Evolutionary conservation across 2,329 filamentous ascomycete genomes (phyloP), one percentile per base, ranked within the genome.

Genomic region (Paracoccidioides lutzii): DNA sequence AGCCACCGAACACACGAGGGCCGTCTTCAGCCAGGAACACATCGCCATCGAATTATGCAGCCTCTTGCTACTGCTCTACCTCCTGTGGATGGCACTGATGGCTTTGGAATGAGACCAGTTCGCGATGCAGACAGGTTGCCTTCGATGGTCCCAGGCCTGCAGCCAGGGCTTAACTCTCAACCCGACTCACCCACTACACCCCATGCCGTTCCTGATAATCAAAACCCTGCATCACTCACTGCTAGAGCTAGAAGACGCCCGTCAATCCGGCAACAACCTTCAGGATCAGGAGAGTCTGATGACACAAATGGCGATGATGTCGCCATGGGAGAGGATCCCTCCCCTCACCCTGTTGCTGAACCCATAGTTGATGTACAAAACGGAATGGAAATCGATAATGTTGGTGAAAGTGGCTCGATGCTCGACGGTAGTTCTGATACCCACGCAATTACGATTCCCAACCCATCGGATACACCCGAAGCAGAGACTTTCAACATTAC

Each of bases 401-500:
- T 94, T 74, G 87, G 90, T 55, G 87, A 93, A 60, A 81, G 84
- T 37, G 87, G 91, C 59, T 81, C 84, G 62, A 85, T 95, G 68
- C 79, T 95, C 40, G 84, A 88, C 53, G 77, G 76, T 52, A 81
- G 78, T 42, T 84, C 83, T 54, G 81, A 86, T 2, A 80, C 84
- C 3, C 81, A 95, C 38, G 84, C 87, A 35, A 73, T 95, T 58
- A 82, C 84, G 2, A 85, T 88, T 6, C 86, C 86, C 1, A 86
- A 86, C 38, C 86, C 87, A 2, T 90, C 90, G 0, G 89, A 93
- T 64, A 81, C 84, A n/a, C 87, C 90, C 63, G 88, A 94, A 63
- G 81, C 87, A 10, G 90, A 91, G 56, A 89, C 90, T 0, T 96
- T 97, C 72, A 94, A 95, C 72, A 94, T 96, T 64, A 90, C 88